Conservation (phyloP, 192 early-diverging fungal genomes). For the Diversispora eburnea region DNA sequence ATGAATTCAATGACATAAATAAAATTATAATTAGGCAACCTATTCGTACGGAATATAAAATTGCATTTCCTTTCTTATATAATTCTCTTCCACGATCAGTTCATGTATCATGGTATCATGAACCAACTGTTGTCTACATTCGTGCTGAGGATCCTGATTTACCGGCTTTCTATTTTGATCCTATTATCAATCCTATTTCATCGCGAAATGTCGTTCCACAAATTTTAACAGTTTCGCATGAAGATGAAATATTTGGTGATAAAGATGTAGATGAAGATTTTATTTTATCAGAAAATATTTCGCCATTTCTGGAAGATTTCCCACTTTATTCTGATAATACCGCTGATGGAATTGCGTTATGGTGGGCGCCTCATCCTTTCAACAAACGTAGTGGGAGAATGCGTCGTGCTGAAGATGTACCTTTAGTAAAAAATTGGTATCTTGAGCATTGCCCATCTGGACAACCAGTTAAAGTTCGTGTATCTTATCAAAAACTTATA, state of each 20-base stretch:
- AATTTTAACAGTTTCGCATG: conserved; percentile 50
- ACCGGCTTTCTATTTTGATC: conserved; percentile 97
- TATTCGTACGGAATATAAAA: conserved; percentile 97
- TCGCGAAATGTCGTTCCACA: conserved; percentile 60
- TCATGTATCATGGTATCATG: conserved; percentile 89
- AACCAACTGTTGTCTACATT: conserved; percentile 86
- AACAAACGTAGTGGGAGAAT: conserved; percentile 87
- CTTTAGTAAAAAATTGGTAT: conserved; percentile 97
- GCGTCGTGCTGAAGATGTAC: conserved; percentile 89
- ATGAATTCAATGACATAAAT: conserved; percentile 99
- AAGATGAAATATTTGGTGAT: conserved; percentile 70
- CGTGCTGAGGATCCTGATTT: conserved; percentile 91
- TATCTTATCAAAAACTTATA: conserved; percentile 97
- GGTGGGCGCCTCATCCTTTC: conserved; percentile 98
- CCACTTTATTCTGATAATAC: conserved; percentile 89
- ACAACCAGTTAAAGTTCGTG: conserved; percentile 96
- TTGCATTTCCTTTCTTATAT: conserved; percentile 97
- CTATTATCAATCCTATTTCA: conserved; percentile 96
- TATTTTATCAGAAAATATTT: conserved; percentile 70
- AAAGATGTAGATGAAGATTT: conserved; percentile 86
- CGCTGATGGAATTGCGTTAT: conserved; percentile 85
- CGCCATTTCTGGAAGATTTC: conserved; percentile 75
- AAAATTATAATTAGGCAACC: conserved; percentile 99
- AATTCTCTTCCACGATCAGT: conserved; percentile 95
- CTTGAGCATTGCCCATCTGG: conserved; percentile 91